A percentile compares a stretch with the other conserved stretches of the same genome.
These are phyloP conservation scores for Globisporangium yorkense DNA, from an alignment of 352 stramenopile species.

Conservation along the genomic window DNA sequence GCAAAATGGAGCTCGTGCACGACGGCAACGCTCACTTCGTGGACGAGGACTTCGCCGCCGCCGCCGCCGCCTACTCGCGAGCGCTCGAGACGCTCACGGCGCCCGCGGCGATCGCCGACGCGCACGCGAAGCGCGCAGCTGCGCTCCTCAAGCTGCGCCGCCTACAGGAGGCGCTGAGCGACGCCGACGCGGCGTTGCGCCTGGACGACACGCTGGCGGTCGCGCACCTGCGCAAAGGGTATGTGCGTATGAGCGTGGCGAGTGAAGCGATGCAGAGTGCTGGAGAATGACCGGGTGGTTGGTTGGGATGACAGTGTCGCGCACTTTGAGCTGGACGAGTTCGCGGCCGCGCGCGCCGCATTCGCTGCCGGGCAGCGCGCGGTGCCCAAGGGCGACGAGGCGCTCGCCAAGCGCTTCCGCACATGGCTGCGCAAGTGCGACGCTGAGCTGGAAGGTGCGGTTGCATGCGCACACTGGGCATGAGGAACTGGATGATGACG, in stretches of 20 bases:
- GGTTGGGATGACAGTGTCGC: constrained; percentile 37
- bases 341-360: constrained; percentile 21
- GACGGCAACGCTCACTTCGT: constrained; percentile 79
- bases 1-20: constrained; percentile 65
- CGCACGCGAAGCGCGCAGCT: constrained; percentile 62
- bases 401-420: constrained; percentile 52
- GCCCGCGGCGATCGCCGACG: constrained; percentile 22
- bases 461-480: too few species aligned
- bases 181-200: constrained; percentile 43
- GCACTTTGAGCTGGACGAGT: constrained; percentile 81
- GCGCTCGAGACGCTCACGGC: constrained; percentile 27
- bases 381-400: constrained; percentile 18
- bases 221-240: constrained; percentile 73
- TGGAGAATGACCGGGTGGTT: not conserved
- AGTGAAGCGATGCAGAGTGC: not conserved
- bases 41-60: constrained; percentile 71
- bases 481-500: too few species aligned
- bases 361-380: not conserved
- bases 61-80: constrained; percentile 44
- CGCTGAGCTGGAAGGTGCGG: constrained; percentile 65
- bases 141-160: constrained; percentile 67
- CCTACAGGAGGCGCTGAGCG: constrained; percentile 38
- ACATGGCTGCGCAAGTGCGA: constrained; percentile 89
- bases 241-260: constrained; percentile 10
- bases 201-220: constrained; percentile 46